Evolutionary conservation across 805 yeast genomes (phyloP).

Genomic region (Pichia deserticola): DNA sequence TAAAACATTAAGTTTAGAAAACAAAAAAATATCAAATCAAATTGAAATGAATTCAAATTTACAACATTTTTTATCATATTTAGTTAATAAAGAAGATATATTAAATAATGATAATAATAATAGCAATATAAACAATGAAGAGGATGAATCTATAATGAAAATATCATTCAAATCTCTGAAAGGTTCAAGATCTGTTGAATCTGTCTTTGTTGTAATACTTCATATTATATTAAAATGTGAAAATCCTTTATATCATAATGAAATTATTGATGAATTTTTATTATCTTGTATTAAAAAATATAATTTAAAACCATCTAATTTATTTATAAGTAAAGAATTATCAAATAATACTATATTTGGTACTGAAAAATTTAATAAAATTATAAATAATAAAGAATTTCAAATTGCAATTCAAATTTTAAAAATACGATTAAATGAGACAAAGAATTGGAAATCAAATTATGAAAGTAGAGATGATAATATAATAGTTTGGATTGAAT

Average conservation of each 20-base stretch:
- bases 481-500: conserved; percentile 22
- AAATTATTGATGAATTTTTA: neutral
- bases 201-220: conserved; percentile 19
- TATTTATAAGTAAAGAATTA: conserved; percentile 8
- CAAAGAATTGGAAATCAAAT: conserved; percentile 14
- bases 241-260: conserved; percentile 9
- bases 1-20: neutral
- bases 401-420: conserved; percentile 13
- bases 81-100: neutral
- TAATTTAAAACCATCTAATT: neutral
- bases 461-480: conserved; percentile 14
- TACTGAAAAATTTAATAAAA: neutral
- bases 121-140: neutral
- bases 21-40: neutral
- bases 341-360: conserved; percentile 1
- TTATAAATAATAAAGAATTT: conserved; percentile 7
- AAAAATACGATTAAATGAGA: conserved; percentile 18
- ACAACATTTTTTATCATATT: conserved; percentile 9
- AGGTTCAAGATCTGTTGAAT: conserved; percentile 19
- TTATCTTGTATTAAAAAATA: neutral
- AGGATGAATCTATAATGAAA: neutral
- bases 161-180: conserved; percentile 10
- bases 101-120: neutral
- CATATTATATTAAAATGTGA: conserved; percentile 13
- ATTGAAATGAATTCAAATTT: conserved; percentile 8